Base-by-base conservation (phyloP, 768 basidiomycete genomes). In the Russula virescens region DNA sequence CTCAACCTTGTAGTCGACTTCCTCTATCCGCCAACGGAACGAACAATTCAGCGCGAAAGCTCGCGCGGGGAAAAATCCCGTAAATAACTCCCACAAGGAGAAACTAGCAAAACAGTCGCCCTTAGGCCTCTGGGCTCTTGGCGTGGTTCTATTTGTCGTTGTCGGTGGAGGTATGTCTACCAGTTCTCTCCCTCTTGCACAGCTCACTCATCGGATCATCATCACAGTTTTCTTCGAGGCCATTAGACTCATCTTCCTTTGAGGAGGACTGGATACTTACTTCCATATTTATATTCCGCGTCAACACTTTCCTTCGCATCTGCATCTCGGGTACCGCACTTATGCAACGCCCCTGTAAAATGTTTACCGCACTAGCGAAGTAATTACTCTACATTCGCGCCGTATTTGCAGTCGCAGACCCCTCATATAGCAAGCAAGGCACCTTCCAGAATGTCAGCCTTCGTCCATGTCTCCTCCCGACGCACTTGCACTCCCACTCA, bases 1-100 rank as follows among this genome's bases (percentile, higher is more conserved):
- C 34, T 19, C 7, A 18, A 50, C 19, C 5, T 5, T 31, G 13
- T 34, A 64, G 57, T 61, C 60, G 34, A 56, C 89, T 57, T 83
- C 88, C 72, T 90, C 92, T 70, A 80, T 91, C 75, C 86, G 88
- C 68, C 83, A 85, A 70, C 83, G 84, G 73, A 94, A 92, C 73
- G 81, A 80, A 61, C 87, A 91, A 75, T 94, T 94, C 75, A 88
- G 86, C 45, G 83, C 80, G 63, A 84, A 85, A 64, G 86, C 83
- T 65, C 83, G 82, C 66, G 74, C 81, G 42, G 91, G 91, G 68
- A 92, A 90, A 79, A 88, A 89, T 51, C 83, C 88, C 2, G 80
- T 82, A 63, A 86, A 88, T 66, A 78, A 79, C 14, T 91, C 90
- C 55, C 80, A 87, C 63, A 84, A 87, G 68, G 89, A 93, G 61